Conservation (phyloP, 1,284 basidiomycete species). For the Puccinia triticina region DNA sequence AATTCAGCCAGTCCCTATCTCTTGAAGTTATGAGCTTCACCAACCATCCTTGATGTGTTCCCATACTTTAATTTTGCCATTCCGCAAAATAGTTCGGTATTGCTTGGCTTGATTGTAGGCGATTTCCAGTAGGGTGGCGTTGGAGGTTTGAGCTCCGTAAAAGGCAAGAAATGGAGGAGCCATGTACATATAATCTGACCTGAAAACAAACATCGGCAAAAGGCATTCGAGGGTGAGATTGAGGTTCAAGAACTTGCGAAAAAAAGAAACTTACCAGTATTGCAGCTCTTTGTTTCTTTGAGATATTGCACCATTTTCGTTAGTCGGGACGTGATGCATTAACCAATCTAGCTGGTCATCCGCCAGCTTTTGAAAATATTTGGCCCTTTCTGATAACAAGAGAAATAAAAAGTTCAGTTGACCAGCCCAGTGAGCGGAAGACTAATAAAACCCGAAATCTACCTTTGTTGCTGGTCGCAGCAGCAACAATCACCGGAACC, state of each 20-base stretch:
- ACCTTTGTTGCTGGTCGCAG: conserved; percentile 52
- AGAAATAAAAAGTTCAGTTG: not conserved
- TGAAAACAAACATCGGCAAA: conserved; percentile 64
- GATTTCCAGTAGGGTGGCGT: conserved; percentile 63
- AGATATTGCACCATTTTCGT: conserved; percentile 57
- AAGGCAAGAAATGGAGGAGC: conserved; percentile 58
- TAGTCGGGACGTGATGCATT: conserved; percentile 54
- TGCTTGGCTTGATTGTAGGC: conserved; percentile 78
- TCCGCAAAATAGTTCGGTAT: conserved; percentile 67
- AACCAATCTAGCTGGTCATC: conserved; percentile 56
- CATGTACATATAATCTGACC: conserved; percentile 59
- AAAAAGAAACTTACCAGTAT: conserved; percentile 53
- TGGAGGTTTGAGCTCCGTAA: conserved; percentile 58
- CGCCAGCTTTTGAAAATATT: conserved; percentile 33
- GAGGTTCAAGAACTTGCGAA: not conserved
- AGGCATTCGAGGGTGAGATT: conserved; percentile 71
- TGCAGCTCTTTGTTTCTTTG: conserved; percentile 53
- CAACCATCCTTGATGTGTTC: conserved; percentile 64
- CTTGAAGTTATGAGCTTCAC: conserved; percentile 59
- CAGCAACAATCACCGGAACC: conserved; percentile 73
- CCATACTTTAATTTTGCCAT: conserved; percentile 31
- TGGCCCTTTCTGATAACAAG: not conserved
- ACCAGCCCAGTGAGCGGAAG: not conserved
- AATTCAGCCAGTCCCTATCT: not conserved
- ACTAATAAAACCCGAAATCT: not conserved